Base-by-base conservation (phyloP, 2,329 filamentous ascomycete genomes). In the Arthrobotrys musiformis region DNA sequence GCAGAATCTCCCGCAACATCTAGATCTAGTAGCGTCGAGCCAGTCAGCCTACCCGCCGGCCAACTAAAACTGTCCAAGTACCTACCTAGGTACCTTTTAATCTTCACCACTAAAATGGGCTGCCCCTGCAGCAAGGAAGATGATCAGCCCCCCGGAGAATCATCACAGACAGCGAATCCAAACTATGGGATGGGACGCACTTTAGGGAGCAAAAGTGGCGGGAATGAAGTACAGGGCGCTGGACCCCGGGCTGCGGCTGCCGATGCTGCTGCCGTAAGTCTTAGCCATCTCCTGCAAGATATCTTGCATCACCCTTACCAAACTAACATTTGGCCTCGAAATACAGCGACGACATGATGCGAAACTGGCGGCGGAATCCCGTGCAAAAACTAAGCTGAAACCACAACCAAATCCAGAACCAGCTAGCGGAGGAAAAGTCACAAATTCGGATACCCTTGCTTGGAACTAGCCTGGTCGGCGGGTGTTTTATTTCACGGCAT, bases 111-210 rank as follows among this genome's bases (percentile, higher is more conserved):
- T 19, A 46, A 77, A 48, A 77, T 77, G 73, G 73, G 73, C 73
- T 77, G 73, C 66, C 60, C 66, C 60, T 60, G 73, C 73, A 77
- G 73, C 73, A 77, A 77, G 44, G 66, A 70, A 67, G 73, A 70
- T 19, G 67, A 77, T 24, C 66, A 77, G 44, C 50, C 73, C n/a
- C 62, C 73, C 19, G 26, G 66, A 42, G 66, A 70, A 40, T 66
- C 73, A 15, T 66, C 73, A 0, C 66, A 66, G 40, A 77, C 73
- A n/a, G 73, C 73, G 19, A 77, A 63, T 35, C 52, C 73, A 15
- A 66, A 40, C 2, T 70, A 77, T 6, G 73, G 73, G 11, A 66
- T 66, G 0, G 73, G 73, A 54, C 73, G 67, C 26, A 77, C 73
- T 30, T 60, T 77, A 62, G 73, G 73, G 28, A 58, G 73, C 26